Conservation (phyloP, 2,329 filamentous ascomycete genomes). For the Aspergillus sp. region DNA sequence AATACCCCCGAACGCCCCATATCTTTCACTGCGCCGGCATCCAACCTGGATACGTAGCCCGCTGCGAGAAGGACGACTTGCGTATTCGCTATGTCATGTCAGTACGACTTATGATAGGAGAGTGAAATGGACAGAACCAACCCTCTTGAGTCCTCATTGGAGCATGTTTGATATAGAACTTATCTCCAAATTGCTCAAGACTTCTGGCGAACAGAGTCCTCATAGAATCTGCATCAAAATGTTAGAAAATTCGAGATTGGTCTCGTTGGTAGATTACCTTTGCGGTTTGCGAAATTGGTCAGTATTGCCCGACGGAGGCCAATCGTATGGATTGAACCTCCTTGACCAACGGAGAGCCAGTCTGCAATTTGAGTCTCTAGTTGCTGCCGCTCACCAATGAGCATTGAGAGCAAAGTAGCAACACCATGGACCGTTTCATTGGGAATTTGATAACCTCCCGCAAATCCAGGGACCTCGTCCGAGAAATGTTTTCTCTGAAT, state of each 20-base stretch:
- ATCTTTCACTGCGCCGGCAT: slow-evolving; percentile 57
- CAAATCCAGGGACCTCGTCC: slow-evolving; percentile 9
- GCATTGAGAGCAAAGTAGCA: slow-evolving; percentile 45
- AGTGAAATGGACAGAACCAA: slow-evolving; percentile 30
- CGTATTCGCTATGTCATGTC: slow-evolving; percentile 54
- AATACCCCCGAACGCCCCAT: slow-evolving; percentile 64
- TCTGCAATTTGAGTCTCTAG: slow-evolving; percentile 48
- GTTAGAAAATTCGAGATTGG: background rate
- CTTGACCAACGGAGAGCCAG: slow-evolving; percentile 58
- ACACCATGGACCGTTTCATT: slow-evolving; percentile 44
- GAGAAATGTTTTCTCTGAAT: slow-evolving; percentile 33
- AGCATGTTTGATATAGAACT: slow-evolving; percentile 75
- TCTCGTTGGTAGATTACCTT: slow-evolving; percentile 24
- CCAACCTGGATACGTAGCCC: slow-evolving; percentile 61
- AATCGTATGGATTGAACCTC: slow-evolving; percentile 56
- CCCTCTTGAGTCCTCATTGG: slow-evolving; percentile 84
- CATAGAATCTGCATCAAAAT: slow-evolving; percentile 26
- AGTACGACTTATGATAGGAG: slow-evolving; percentile 6
- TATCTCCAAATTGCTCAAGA: slow-evolving; percentile 69
- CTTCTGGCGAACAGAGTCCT: slow-evolving; percentile 53
- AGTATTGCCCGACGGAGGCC: slow-evolving; percentile 59
- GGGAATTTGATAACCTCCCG: slow-evolving; percentile 4
- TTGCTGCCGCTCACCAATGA: slow-evolving; percentile 41
- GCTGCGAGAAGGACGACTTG: slow-evolving; percentile 70
- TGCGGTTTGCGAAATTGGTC: slow-evolving; percentile 46